These are phyloP conservation scores for Spinacia oleracea DNA, from an alignment of 179 eudicot genomes.

Conservation along the genomic window DNA sequence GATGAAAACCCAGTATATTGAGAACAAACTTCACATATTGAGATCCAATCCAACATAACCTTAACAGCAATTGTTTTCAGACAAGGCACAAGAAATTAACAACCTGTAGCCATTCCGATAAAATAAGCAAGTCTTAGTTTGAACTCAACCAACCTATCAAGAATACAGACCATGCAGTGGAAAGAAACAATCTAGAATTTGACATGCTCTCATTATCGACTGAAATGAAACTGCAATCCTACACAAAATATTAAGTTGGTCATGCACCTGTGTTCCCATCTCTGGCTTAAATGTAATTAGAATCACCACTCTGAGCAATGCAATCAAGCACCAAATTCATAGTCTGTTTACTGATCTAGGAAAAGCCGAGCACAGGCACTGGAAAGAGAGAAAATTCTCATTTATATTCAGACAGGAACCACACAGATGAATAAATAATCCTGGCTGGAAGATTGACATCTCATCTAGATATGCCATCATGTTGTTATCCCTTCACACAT, in stretches of 20 bases:
- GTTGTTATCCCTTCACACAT: background rate
- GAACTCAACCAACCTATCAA: background rate
- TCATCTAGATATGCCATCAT: background rate
- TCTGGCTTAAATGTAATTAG: background rate
- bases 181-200: background rate
- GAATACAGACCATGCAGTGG: background rate
- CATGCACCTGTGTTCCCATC: background rate
- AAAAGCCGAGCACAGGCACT: background rate
- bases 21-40: background rate
- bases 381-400: background rate
- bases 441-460: background rate
- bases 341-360: background rate
- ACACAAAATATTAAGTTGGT: background rate
- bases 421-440: background rate
- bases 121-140: background rate
- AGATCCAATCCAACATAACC: background rate
- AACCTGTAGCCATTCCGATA: background rate
- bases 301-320: background rate
- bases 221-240: background rate
- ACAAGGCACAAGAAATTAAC: background rate
- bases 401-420: background rate
- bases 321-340: background rate
- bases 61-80: background rate
- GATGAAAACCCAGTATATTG: background rate
- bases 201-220: background rate